A percentile compares a stretch with the other conserved stretches of the same genome.
Evolutionary conservation across 805 yeast genomes (phyloP).

Genomic region (Yamadazyma tumulicola): DNA sequence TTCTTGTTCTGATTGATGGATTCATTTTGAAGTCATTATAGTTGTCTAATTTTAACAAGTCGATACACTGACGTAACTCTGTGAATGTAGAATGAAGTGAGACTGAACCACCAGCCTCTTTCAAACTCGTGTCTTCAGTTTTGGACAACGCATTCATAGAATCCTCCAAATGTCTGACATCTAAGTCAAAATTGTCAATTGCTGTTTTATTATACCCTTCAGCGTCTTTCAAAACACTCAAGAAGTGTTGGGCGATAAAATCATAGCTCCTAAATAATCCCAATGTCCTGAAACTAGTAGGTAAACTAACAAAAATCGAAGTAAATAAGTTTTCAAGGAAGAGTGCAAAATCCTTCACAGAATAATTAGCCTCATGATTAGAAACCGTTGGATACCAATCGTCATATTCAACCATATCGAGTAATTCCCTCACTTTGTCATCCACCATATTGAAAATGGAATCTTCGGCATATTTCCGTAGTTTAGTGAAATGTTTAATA

Average conservation of each 20-base stretch:
- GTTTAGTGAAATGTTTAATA: slow-evolving; percentile 49
- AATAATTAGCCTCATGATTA: slow-evolving; percentile 63
- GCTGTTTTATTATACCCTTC: slow-evolving; percentile 58
- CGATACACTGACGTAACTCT: slow-evolving; percentile 77
- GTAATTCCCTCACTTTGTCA: slow-evolving; percentile 68
- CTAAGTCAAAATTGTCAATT: slow-evolving; percentile 70
- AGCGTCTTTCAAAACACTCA: slow-evolving; percentile 55
- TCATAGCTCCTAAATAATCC: slow-evolving; percentile 87
- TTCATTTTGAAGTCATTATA: slow-evolving; percentile 60
- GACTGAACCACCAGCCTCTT: slow-evolving; percentile 31
- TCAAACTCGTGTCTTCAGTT: slow-evolving; percentile 13
- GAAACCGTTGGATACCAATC: slow-evolving; percentile 65
- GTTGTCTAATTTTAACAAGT: slow-evolving; percentile 61
- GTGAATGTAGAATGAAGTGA: slow-evolving; percentile 71
- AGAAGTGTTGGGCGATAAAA: slow-evolving; percentile 68
- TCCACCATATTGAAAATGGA: slow-evolving; percentile 82
- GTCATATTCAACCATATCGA: slow-evolving; percentile 76
- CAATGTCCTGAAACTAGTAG: slow-evolving; percentile 70
- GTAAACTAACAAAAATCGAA: slow-evolving; percentile 79
- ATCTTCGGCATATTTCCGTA: slow-evolving; percentile 71
- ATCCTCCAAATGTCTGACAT: slow-evolving; percentile 71
- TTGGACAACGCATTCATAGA: slow-evolving; percentile 40
- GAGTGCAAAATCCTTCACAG: slow-evolving; percentile 78
- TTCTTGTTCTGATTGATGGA: slow-evolving; percentile 39
- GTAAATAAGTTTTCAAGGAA: slow-evolving; percentile 82